Conservation (phyloP, 768 basidiomycete genomes). For the Lactarius psammicola region DNA sequence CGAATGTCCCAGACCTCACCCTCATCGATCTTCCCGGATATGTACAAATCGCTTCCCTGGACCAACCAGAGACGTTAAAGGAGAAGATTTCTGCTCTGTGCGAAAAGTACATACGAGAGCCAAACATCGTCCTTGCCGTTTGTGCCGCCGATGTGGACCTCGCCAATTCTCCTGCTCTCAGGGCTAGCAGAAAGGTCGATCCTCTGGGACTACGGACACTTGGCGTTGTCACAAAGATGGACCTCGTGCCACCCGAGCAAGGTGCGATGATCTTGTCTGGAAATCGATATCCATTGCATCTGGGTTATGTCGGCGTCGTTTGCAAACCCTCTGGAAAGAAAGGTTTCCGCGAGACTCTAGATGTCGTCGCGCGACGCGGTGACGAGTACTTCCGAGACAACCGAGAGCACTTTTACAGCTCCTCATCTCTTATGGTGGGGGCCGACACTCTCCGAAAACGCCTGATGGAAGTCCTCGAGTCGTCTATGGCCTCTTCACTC, state of each 20-base stretch:
- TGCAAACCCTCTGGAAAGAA: conserved; percentile 71
- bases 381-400: conserved; percentile 72
- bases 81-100: conserved; percentile 89
- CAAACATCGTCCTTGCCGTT: conserved; percentile 99
- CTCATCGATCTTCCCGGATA: conserved; percentile 98
- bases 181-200: conserved; percentile 91
- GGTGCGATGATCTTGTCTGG: conserved; percentile 81
- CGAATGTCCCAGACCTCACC: conserved; percentile 94
- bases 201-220: conserved; percentile 94
- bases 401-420: conserved; percentile 57
- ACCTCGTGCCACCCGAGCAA: conserved; percentile 82
- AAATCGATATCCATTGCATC: conserved; percentile 93
- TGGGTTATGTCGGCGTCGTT: conserved; percentile 97
- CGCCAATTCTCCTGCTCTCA: conserved; percentile 93
- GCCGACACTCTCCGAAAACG: conserved; percentile 86
- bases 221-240: conserved; percentile 99
- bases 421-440: conserved; percentile 79
- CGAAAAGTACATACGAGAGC: conserved; percentile 97
- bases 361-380: conserved; percentile 49
- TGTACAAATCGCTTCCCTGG: conserved; percentile 90
- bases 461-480: conserved; percentile 96
- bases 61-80: conserved; percentile 92
- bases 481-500: conserved; percentile 93
- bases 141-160: conserved; percentile 98
- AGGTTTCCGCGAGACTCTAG: conserved; percentile 48